phyloP scores from a whole-genome alignment of 768 basidiomycete species.

The Lyophyllum shimeji region DNA sequence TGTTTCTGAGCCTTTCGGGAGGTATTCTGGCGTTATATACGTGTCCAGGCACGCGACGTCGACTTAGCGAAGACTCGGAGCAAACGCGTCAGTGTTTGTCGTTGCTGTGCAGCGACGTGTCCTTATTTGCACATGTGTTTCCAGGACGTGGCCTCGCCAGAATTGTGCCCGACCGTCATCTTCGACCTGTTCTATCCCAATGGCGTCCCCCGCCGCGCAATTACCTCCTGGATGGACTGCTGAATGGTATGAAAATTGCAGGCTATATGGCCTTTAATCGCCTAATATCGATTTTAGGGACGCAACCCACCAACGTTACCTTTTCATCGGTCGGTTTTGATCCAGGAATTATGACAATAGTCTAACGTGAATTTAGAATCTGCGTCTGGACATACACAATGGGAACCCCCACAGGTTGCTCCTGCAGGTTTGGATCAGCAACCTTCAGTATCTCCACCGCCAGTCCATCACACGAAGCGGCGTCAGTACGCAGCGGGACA shows the following conservation, averaged over 20 bases:
- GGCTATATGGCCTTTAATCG: slow-evolving; percentile 6
- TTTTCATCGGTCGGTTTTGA: slow-evolving; percentile 78
- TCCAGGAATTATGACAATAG: slow-evolving; percentile 11
- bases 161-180: slow-evolving; percentile 11
- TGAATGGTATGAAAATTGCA: slow-evolving; percentile 66
- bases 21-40: too few species aligned
- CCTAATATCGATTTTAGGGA: slow-evolving; percentile 57
- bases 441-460: slow-evolving; percentile 42
- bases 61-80: too few species aligned
- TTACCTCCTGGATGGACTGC: slow-evolving; percentile 92
- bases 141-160: slow-evolving; percentile 28
- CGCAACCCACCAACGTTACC: slow-evolving; percentile 71
- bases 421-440: slow-evolving; percentile 36
- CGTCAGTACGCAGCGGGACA: slow-evolving; percentile 95
- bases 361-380: slow-evolving; percentile 61
- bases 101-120: slow-evolving; percentile 26
- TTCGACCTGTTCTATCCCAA: slow-evolving; percentile 24
- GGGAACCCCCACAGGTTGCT: slow-evolving; percentile 58
- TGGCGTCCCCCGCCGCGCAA: slow-evolving; percentile 60
- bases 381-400: slow-evolving; percentile 80
- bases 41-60: too few species aligned
- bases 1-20: too few species aligned
- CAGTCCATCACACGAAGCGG: slow-evolving; percentile 58
- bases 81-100: neutral
- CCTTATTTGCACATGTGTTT: slow-evolving; percentile 24